Base-by-base conservation (phyloP, 2,329 filamentous ascomycete species). In the Parastagonospora avenae region DNA sequence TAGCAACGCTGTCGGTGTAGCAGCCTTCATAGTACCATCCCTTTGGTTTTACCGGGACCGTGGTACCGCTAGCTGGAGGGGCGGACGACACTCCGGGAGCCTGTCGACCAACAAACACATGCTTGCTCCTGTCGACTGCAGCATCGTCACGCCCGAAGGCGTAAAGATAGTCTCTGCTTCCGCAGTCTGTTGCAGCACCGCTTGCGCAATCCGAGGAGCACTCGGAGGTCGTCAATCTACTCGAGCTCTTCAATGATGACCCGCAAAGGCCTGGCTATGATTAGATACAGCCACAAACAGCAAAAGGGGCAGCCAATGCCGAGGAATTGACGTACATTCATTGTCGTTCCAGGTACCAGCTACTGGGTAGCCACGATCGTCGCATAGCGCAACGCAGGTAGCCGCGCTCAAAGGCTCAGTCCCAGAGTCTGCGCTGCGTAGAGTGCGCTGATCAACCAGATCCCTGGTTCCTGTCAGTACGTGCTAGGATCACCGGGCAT, bases 341-440 rank as follows among this genome's bases (percentile, higher is more conserved):
- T 52, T 56, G 28, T 56, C 52, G 47, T 71, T 70, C 42, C 74
- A 68, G 19, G 67, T 64, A 19, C 70, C 71, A 11, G 71, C 68
- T 42, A 67, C 55, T 24, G 46, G 41, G 52, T 66, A 74, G 1
- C 65, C 71, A 24, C 48, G 55, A 0, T 45, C 35, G 32, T 50
- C n/a, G 45, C 72, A 74, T 15, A 53, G 63, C 1, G 51, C 42
- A 30, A 69, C 60, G 46, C 72, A 74, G 14, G 51, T 53, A 44
- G 55, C 62, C 10, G 70, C 64, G 4, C 60, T 69, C 54, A 69
- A 66, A 27, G 55, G 61, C 5, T 49, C 52, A 27, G 50, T 43
- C 29, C 49, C 53, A 42, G 50, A 56, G 12, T 45, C 31, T 12
- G 46, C 51, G 36, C 38, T 48, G 15, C 48, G 32, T 11, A 67